phyloP scores from a whole-genome alignment of 768 basidiomycete genomes.

The Hortiboletus flavorubellus region DNA sequence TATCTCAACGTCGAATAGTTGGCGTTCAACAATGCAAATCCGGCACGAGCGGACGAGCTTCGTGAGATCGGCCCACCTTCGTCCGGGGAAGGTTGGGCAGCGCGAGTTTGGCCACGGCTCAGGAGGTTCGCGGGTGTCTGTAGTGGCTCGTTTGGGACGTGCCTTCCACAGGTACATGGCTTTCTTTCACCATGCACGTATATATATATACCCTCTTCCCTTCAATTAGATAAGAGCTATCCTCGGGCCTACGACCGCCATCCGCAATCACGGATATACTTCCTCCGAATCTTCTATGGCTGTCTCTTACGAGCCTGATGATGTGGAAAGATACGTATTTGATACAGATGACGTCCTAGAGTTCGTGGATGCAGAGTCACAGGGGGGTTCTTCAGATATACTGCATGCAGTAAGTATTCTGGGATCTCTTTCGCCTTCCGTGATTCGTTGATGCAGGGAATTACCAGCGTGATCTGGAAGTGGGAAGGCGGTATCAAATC shows the following conservation, averaged over 20 bases:
- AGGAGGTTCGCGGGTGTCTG: slow-evolving; percentile 3
- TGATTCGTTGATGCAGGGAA: background rate
- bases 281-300: slow-evolving; percentile 8
- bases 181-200: background rate
- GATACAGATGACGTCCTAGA: slow-evolving; percentile 6
- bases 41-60: slow-evolving; percentile 14
- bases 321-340: slow-evolving; percentile 10
- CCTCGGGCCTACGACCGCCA: slow-evolving; percentile 8
- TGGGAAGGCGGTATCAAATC: slow-evolving; percentile 8
- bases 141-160: slow-evolving; percentile 14
- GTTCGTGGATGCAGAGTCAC: background rate
- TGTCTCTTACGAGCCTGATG: background rate
- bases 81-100: slow-evolving; percentile 11
- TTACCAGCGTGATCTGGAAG: slow-evolving; percentile 7
- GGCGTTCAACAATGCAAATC: background rate
- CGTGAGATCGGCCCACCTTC: slow-evolving; percentile 12
- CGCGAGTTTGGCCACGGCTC: slow-evolving; percentile 13
- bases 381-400: background rate
- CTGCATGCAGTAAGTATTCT: slow-evolving; percentile 3
- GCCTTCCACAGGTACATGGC: slow-evolving; percentile 3
- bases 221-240: slow-evolving; percentile 1
- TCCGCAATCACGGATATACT: slow-evolving; percentile 11
- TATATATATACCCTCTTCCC: background rate
- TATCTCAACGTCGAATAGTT: background rate
- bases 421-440: background rate